Conservation (phyloP, 2,329 filamentous ascomycete species). For the Ophiostoma piceae region DNA sequence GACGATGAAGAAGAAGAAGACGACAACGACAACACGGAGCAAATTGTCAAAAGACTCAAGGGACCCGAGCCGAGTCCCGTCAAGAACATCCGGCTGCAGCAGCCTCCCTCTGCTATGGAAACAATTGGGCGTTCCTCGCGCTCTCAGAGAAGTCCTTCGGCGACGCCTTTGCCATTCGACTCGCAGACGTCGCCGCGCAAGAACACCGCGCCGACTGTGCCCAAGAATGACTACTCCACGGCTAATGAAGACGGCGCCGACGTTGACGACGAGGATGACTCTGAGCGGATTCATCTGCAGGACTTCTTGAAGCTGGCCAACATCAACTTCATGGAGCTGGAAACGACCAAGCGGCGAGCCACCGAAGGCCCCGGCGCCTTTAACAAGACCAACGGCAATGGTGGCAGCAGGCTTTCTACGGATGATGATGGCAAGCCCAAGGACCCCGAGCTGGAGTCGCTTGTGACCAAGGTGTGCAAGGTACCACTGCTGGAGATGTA, state of each 20-base stretch:
- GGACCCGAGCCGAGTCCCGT: conserved; percentile 69
- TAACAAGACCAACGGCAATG: conserved; percentile 32
- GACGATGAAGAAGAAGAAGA: conserved; percentile 49
- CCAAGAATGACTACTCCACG: conserved; percentile 36
- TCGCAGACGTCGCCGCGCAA: conserved; percentile 29
- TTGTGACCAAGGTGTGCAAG: conserved; percentile 84
- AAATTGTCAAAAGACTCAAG: conserved; percentile 64
- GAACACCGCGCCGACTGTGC: conserved; percentile 22
- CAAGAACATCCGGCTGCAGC: conserved; percentile 66
- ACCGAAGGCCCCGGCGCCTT: conserved; percentile 60
- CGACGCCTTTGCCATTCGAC: conserved; percentile 33
- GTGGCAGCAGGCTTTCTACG: conserved; percentile 28
- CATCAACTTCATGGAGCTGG: conserved; percentile 97
- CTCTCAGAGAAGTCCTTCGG: conserved; percentile 45
- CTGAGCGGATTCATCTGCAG: conserved; percentile 71
- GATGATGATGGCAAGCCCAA: conserved; percentile 32
- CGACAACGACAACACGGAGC: conserved; percentile 50
- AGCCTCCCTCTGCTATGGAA: conserved; percentile 63
- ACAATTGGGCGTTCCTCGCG: conserved; percentile 55
- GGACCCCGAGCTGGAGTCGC: conserved; percentile 53
- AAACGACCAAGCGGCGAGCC: conserved; percentile 87
- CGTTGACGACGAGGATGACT: conserved; percentile 39
- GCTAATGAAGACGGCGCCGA: conserved; percentile 35
- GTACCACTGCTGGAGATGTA: conserved; percentile 91
- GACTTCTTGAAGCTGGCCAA: conserved; percentile 93